Evolutionary conservation across 345 rosid species (phyloP).

Genomic region (Citrus reticulata): DNA sequence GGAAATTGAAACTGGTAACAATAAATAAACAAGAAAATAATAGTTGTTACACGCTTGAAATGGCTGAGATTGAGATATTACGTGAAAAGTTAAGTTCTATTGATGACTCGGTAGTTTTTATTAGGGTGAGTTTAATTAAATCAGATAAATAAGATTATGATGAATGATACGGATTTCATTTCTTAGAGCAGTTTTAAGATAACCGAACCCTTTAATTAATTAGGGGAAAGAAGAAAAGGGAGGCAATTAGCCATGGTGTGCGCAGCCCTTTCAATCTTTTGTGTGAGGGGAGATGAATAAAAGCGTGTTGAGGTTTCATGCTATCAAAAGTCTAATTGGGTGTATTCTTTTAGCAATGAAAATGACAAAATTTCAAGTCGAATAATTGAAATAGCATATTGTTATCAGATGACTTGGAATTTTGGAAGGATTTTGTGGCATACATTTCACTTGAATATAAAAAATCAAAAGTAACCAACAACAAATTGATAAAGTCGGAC

Average conservation of each 20-base stretch:
- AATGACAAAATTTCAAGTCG: neutral
- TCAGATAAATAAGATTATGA: too few relatives aligned
- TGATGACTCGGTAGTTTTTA: too few relatives aligned
- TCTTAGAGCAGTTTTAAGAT: too few relatives aligned
- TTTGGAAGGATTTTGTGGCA: neutral
- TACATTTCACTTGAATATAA: neutral
- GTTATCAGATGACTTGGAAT: conserved; percentile 8
- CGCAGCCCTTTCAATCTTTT: neutral
- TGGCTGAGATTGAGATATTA: too few relatives aligned
- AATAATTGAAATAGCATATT: conserved; percentile 1
- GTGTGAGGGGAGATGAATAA: conserved; percentile 12
- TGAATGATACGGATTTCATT: accelerated
- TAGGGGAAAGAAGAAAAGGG: too few relatives aligned
- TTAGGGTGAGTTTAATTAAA: too few relatives aligned
- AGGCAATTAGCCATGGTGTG: neutral
- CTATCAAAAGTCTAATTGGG: conserved; percentile 12
- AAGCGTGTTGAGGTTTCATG: neutral
- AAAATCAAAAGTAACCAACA: neutral
- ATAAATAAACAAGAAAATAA: too few relatives aligned
- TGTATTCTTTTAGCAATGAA: neutral
- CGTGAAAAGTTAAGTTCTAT: too few relatives aligned
- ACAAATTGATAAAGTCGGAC: neutral
- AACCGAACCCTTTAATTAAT: too few relatives aligned
- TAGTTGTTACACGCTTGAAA: too few relatives aligned
- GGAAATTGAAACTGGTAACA: too few relatives aligned